phyloP scores from a whole-genome alignment of 176 grass and related monocot species.

The Triticum dicoccoides region DNA sequence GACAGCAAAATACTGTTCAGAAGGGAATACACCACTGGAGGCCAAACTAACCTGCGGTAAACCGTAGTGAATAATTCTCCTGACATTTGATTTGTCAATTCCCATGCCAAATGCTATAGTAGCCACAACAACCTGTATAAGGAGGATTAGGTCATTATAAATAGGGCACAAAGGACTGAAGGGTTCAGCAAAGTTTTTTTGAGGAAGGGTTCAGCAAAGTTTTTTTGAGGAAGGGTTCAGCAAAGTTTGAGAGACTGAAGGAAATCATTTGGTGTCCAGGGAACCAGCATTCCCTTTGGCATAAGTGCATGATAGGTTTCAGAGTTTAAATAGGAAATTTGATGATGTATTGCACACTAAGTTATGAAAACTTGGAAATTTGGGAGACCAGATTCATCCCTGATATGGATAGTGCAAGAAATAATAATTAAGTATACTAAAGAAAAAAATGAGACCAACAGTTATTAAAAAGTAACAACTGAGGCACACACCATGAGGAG shows the following conservation, averaged over 20 bases:
- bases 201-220: too few relatives aligned
- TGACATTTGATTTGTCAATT: slow-evolving; percentile 94
- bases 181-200: neutral
- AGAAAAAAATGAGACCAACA: neutral
- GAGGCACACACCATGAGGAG: neutral
- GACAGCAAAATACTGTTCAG: neutral
- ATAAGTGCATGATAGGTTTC: neutral
- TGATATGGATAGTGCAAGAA: slow-evolving; percentile 2
- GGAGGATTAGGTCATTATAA: slow-evolving; percentile 20
- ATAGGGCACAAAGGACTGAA: neutral
- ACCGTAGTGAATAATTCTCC: slow-evolving; percentile 96
- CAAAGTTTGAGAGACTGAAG: slow-evolving; percentile 2
- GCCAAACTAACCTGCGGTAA: slow-evolving; percentile 69
- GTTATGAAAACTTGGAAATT: neutral
- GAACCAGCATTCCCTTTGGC: neutral
- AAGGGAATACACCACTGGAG: slow-evolving; percentile 17
- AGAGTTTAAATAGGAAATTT: neutral
- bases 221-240: neutral
- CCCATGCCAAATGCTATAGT: slow-evolving; percentile 99
- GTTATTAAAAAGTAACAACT: neutral
- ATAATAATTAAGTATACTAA: neutral
- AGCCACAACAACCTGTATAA: slow-evolving; percentile 85
- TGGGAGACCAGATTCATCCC: neutral
- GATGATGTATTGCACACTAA: neutral
- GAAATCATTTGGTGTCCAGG: neutral